Conservation (phyloP, 2,329 filamentous ascomycete species). For the Paecilomyces dactylethromorphus region DNA sequence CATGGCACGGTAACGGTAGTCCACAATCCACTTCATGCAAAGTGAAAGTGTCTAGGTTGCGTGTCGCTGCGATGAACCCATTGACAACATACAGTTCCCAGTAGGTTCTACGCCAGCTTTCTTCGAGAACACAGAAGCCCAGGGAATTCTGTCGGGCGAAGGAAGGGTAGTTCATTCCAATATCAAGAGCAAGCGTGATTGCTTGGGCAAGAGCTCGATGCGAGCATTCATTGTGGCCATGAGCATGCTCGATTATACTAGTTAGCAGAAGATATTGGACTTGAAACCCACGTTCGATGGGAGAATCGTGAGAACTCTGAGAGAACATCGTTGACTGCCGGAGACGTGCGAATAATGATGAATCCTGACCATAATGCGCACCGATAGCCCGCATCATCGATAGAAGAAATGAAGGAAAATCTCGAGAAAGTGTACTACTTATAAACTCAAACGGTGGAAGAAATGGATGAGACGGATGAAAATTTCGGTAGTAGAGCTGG, state of each 20-base stretch:
- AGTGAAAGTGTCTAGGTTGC: not conserved
- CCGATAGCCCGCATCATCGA: not conserved
- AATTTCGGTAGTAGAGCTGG: not conserved
- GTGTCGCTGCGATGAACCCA: not conserved
- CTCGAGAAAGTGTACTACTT: not conserved
- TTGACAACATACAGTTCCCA: not conserved
- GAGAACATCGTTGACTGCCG: not conserved
- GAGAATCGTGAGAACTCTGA: not conserved
- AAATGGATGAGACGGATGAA: not conserved
- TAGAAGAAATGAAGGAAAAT: not conserved
- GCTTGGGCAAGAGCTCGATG: not conserved
- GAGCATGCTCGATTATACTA: not conserved
- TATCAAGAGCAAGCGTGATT: not conserved
- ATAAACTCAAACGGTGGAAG: not conserved
- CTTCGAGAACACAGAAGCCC: not conserved
- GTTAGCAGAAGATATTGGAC: not conserved
- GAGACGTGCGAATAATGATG: not conserved
- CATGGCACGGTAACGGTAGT: not conserved
- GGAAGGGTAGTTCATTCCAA: not conserved
- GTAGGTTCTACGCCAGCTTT: not conserved
- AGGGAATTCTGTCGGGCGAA: not conserved
- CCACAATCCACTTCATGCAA: not conserved
- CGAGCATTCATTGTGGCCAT: not conserved
- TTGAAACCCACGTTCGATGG: not conserved
- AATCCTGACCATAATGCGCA: not conserved